phyloP scores from a whole-genome alignment of 306 rosid species.

The Betula pendula region DNA sequence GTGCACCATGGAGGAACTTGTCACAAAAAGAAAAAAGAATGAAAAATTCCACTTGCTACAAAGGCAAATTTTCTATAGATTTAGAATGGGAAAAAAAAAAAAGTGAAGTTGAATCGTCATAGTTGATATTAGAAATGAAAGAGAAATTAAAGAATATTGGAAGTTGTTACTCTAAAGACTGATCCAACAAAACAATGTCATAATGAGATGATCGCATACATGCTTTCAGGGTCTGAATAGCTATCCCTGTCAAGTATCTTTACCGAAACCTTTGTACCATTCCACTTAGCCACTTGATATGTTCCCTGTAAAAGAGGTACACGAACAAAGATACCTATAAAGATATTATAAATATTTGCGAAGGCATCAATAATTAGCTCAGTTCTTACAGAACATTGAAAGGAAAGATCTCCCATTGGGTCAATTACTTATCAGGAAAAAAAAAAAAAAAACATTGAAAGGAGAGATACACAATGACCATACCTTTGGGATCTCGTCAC shows the following conservation, averaged over 20 bases:
- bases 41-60: neutral
- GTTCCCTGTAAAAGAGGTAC: conserved; percentile 56
- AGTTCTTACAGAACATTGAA: neutral
- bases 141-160: neutral
- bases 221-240: conserved; percentile 78
- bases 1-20: neutral
- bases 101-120: neutral
- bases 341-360: conserved; percentile 4
- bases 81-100: neutral
- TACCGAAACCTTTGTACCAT: conserved; percentile 95
- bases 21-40: neutral
- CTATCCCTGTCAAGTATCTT: conserved; percentile 92
- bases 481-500: conserved; percentile 85
- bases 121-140: neutral
- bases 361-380: neutral
- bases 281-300: conserved; percentile 99
- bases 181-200: conserved; percentile 7
- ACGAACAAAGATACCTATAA: conserved; percentile 21
- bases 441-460: no score
- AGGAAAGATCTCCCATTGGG: neutral
- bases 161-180: neutral
- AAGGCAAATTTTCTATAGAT: neutral
- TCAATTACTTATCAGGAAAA: no score
- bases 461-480: neutral
- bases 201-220: conserved; percentile 57